Conservation (phyloP, 202 grass and related monocot genomes). For the Musa balbisiana region DNA sequence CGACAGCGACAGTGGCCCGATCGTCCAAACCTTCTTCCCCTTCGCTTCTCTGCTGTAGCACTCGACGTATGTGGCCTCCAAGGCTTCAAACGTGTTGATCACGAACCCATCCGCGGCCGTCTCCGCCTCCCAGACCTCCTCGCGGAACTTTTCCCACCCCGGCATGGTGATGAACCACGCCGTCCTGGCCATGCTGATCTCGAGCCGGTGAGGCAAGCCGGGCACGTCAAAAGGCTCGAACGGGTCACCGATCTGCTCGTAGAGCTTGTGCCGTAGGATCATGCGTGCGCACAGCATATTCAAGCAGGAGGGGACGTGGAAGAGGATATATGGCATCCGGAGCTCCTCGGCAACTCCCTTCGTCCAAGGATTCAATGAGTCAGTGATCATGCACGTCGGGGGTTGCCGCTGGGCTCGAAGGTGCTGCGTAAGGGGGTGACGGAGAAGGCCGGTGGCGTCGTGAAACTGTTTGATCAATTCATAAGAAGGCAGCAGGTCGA, state of each 20-base stretch:
- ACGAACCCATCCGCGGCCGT: constrained; percentile 25
- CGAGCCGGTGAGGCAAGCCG: constrained; percentile 15
- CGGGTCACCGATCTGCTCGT: constrained; percentile 13
- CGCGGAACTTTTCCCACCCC: constrained; percentile 13
- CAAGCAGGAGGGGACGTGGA: constrained; percentile 5
- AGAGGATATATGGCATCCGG: constrained; percentile 4
- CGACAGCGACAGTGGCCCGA: constrained; percentile 28
- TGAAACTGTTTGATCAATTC: neutral
- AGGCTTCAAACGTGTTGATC: constrained; percentile 33
- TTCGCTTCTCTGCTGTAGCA: constrained; percentile 18
- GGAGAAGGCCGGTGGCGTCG: neutral
- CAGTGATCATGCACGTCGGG: neutral
- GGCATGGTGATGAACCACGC: neutral
- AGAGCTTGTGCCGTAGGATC: neutral
- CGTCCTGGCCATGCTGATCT: constrained; percentile 5
- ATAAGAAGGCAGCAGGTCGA: neutral
- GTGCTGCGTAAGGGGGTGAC: neutral
- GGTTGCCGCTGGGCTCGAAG: neutral
- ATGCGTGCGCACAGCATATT: constrained; percentile 1
- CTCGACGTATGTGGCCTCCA: constrained; percentile 30
- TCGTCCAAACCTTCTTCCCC: constrained; percentile 33
- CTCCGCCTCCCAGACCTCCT: constrained; percentile 17
- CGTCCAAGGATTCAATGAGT: neutral
- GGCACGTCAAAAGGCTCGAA: constrained; percentile 2
- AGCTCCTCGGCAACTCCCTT: neutral